A percentile compares a stretch with the other conserved stretches of the same genome.
phyloP scores from a whole-genome alignment of 2,329 filamentous ascomycete genomes.

The Zymoseptoria crescenta region DNA sequence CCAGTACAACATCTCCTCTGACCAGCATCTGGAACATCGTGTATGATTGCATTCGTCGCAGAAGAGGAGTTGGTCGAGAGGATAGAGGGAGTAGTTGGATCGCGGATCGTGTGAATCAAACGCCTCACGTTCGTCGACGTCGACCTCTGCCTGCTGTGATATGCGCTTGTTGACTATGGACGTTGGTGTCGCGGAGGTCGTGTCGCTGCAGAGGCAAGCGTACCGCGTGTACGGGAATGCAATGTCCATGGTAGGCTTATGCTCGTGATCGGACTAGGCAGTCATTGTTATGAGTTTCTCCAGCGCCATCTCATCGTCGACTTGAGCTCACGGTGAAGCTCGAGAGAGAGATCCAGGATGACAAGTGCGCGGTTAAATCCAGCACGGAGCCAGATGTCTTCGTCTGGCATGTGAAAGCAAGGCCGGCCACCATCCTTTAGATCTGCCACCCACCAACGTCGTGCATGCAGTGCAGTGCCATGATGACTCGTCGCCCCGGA shows the following conservation, averaged over 20 bases:
- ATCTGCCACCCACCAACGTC: no score
- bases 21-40: slow-evolving; percentile 82
- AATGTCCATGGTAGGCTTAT: slow-evolving; percentile 40
- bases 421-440: no score
- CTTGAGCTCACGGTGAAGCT: neutral
- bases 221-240: slow-evolving; percentile 58
- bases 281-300: neutral
- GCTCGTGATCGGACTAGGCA: neutral
- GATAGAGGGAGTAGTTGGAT: slow-evolving; percentile 86
- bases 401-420: no score
- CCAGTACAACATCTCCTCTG: slow-evolving; percentile 89
- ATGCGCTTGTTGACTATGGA: slow-evolving; percentile 30
- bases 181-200: slow-evolving; percentile 31
- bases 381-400: no score
- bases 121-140: slow-evolving; percentile 65
- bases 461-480: no score
- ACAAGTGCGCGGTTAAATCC: no score
- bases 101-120: slow-evolving; percentile 81
- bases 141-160: slow-evolving; percentile 46
- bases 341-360: no score
- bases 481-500: no score
- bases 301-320: neutral
- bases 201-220: slow-evolving; percentile 55
- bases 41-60: slow-evolving; percentile 98
- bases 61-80: slow-evolving; percentile 87